These are phyloP conservation scores for Leccinum griseonigrum DNA, from an alignment of 1,284 basidiomycete species.

Conservation along the genomic window DNA sequence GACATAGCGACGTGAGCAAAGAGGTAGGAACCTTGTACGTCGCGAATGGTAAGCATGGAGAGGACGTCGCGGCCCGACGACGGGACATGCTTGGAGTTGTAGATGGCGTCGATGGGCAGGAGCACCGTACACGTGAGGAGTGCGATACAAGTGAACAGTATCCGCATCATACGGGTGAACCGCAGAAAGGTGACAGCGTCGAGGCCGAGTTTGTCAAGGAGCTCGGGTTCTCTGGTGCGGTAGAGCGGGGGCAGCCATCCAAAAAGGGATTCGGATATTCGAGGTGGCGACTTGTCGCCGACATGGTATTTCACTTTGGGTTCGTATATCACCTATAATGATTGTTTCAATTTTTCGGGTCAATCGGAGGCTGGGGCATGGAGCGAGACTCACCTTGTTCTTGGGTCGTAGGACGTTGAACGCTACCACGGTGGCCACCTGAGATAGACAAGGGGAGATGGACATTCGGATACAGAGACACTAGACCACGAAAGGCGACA, in stretches of 20 bases:
- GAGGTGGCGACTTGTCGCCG: slow-evolving; percentile 77
- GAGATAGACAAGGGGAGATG: neutral
- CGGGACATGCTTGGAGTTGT: slow-evolving; percentile 46
- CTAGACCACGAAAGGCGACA: neutral
- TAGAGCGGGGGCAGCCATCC: slow-evolving; percentile 90
- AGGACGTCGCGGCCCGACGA: slow-evolving; percentile 38
- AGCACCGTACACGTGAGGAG: slow-evolving; percentile 71
- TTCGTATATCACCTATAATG: slow-evolving; percentile 74
- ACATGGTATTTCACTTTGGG: slow-evolving; percentile 87
- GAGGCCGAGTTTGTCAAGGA: slow-evolving; percentile 88
- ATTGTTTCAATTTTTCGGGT: neutral
- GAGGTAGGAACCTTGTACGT: slow-evolving; percentile 54
- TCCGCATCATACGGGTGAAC: slow-evolving; percentile 85
- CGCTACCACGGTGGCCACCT: slow-evolving; percentile 62
- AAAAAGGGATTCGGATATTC: slow-evolving; percentile 77
- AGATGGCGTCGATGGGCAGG: slow-evolving; percentile 75
- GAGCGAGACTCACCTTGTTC: slow-evolving; percentile 48
- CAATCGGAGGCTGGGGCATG: neutral
- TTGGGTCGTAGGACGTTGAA: slow-evolving; percentile 80
- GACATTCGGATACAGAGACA: neutral
- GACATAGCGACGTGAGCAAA: slow-evolving; percentile 65
- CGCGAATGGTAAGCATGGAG: slow-evolving; percentile 66
- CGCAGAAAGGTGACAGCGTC: slow-evolving; percentile 94
- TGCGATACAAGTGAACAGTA: slow-evolving; percentile 71
- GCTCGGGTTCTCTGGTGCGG: slow-evolving; percentile 81